phyloP scores from a whole-genome alignment of 1,284 basidiomycete genomes.

The Melanopsichium pennsylvanicum region DNA sequence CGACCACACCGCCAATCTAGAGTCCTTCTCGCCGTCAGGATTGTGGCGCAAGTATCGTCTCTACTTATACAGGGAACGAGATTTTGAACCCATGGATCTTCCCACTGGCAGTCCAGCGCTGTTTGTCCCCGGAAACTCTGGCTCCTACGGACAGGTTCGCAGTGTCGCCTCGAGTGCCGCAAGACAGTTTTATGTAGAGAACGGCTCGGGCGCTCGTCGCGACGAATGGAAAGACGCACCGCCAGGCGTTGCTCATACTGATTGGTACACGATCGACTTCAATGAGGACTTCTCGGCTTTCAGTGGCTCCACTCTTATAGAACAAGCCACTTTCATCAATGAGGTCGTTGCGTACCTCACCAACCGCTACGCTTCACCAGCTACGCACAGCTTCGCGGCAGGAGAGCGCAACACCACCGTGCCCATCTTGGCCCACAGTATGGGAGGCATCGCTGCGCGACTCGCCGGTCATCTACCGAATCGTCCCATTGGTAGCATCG shows the following conservation, averaged over 20 bases:
- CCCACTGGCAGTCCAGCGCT: slow-evolving; percentile 74
- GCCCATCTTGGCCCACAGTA: slow-evolving; percentile 89
- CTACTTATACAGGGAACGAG: slow-evolving; percentile 83
- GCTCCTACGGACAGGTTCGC: slow-evolving; percentile 90
- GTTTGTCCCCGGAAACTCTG: slow-evolving; percentile 97
- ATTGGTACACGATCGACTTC: slow-evolving; percentile 76
- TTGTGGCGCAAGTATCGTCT: slow-evolving; percentile 80
- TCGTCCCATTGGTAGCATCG: slow-evolving; percentile 68
- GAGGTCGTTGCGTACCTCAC: slow-evolving; percentile 80
- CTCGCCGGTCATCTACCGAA: slow-evolving; percentile 73
- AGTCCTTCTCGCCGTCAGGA: slow-evolving; percentile 74
- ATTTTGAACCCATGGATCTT: slow-evolving; percentile 23
- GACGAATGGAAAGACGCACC: slow-evolving; percentile 51
- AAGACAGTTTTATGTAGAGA: slow-evolving; percentile 75
- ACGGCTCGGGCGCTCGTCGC: slow-evolving; percentile 67
- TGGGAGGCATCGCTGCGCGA: slow-evolving; percentile 94
- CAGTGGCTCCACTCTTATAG: slow-evolving; percentile 84
- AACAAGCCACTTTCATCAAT: slow-evolving; percentile 81
- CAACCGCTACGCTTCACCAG: slow-evolving; percentile 73
- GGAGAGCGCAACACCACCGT: slow-evolving; percentile 68
- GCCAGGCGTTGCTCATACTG: slow-evolving; percentile 28
- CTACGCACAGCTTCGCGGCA: slow-evolving; percentile 47
- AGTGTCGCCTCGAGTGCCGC: slow-evolving; percentile 91
- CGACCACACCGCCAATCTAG: slow-evolving; percentile 68
- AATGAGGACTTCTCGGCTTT: slow-evolving; percentile 98